Conservation (phyloP, 306 rosid genomes). For the Fragaria vesca region DNA sequence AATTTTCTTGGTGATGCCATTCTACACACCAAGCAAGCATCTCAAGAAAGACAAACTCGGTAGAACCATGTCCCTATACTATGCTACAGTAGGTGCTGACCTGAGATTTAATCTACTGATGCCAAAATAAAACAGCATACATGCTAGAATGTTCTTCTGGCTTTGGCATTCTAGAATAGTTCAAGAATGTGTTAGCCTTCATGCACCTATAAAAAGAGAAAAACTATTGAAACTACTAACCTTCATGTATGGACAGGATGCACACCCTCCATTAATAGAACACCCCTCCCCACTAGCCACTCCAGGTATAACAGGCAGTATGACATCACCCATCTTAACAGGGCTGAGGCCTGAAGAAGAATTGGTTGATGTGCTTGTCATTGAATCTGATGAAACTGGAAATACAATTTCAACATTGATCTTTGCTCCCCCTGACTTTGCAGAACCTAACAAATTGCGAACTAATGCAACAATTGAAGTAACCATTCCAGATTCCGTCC, state of each 20-base stretch:
- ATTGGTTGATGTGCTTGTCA: slow-evolving; percentile 61
- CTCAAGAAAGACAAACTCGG: not conserved
- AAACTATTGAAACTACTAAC: slow-evolving; percentile 35
- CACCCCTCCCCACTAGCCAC: slow-evolving; percentile 91
- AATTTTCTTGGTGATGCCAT: not conserved
- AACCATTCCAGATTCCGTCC: slow-evolving; percentile 98
- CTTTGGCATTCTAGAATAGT: not conserved
- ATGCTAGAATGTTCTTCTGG: not conserved
- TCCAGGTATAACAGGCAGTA: slow-evolving; percentile 80
- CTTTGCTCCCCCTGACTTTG: slow-evolving; percentile 45
- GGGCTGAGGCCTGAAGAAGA: slow-evolving; percentile 40
- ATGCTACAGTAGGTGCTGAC: not conserved
- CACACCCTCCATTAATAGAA: slow-evolving; percentile 93
- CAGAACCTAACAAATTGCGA: slow-evolving; percentile 58
- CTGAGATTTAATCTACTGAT: not conserved
- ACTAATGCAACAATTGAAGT: slow-evolving; percentile 86
- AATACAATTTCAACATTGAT: slow-evolving; percentile 83
- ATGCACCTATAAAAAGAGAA: not conserved
- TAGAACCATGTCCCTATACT: not conserved
- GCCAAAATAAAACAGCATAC: not conserved
- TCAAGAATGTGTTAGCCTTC: not conserved
- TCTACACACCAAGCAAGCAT: not conserved
- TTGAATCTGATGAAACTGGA: slow-evolving; percentile 92
- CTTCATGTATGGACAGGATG: slow-evolving; percentile 99
- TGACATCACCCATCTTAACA: slow-evolving; percentile 41